Evolutionary conservation across 73 alveolate species (phyloP).

Genomic region (Paraurostyla sp.): DNA sequence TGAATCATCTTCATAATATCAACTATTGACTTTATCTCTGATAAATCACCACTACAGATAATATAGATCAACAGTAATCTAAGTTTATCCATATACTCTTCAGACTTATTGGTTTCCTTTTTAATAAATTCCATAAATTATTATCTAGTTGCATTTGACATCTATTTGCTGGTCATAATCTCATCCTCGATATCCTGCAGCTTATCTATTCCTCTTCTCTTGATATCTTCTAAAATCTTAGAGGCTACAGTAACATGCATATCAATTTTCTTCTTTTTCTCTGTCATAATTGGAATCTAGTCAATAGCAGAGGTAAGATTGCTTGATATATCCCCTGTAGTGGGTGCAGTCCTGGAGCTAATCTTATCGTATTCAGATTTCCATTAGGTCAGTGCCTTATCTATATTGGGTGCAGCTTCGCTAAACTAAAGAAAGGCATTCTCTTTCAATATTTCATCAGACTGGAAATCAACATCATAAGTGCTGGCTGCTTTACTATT

Average conservation of each 20-base stretch:
- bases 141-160: constrained; percentile 10
- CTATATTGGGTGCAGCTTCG: constrained; percentile 74
- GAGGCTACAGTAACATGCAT: constrained; percentile 72
- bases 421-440: constrained; percentile 58
- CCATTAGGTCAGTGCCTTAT: constrained; percentile 67
- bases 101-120: constrained; percentile 1
- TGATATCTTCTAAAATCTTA: constrained; percentile 52
- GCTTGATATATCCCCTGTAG: constrained; percentile 55
- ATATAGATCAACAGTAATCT: constrained; percentile 63
- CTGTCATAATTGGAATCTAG: constrained; percentile 68
- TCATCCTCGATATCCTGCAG: constrained; percentile 72
- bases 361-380: constrained; percentile 69
- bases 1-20: not conserved
- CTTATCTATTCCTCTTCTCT: constrained; percentile 60
- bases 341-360: constrained; percentile 23
- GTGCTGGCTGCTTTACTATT: constrained; percentile 32
- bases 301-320: constrained; percentile 70
- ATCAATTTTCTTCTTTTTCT: constrained; percentile 70
- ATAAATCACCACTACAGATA: not conserved
- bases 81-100: constrained; percentile 38
- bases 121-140: constrained; percentile 28
- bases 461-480: constrained; percentile 68
- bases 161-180: constrained; percentile 42
- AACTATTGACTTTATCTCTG: not conserved
- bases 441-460: constrained; percentile 64